phyloP scores from a whole-genome alignment of 2,329 filamentous ascomycete species.

The Chrysoporthe puriensis region DNA sequence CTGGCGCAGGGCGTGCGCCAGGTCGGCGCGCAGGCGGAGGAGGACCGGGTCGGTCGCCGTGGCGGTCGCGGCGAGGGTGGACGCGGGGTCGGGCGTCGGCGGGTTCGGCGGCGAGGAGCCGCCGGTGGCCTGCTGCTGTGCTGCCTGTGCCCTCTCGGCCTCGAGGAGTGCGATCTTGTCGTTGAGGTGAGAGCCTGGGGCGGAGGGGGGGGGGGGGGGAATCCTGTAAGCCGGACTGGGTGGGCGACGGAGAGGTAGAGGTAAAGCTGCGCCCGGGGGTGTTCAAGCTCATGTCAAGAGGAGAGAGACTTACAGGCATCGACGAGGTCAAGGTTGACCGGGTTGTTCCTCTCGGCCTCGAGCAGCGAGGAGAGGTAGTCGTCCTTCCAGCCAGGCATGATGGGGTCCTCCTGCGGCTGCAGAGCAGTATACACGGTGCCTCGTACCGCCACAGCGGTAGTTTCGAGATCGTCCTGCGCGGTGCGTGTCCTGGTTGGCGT shows the following conservation, averaged over 20 bases:
- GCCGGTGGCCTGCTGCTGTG: conserved; percentile 16
- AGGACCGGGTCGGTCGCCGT: conserved; percentile 36
- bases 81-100: conserved; percentile 34
- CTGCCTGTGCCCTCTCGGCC: conserved; percentile 52
- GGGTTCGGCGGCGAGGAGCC: conserved; percentile 27
- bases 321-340: conserved; percentile 68
- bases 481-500: background rate
- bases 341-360: conserved; percentile 69
- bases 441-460: background rate
- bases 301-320: conserved; percentile 68
- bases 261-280: too few relatives aligned
- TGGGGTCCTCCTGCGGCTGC: conserved; percentile 22
- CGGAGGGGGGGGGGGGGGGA: conserved; percentile 23
- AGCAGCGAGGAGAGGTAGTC: conserved; percentile 79
- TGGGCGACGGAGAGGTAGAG: background rate
- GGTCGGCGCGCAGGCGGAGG: conserved; percentile 64
- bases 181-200: conserved; percentile 64
- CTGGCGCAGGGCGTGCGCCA: conserved; percentile 76
- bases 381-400: conserved; percentile 73
- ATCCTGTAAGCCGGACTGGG: conserved; percentile 12
- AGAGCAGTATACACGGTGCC: too few relatives aligned
- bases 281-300: too few relatives aligned
- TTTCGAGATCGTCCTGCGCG: background rate
- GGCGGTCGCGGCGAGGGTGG: conserved; percentile 31
- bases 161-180: conserved; percentile 69